Percentiles rank a stretch among this genome's conserved stretches.
These are phyloP conservation scores for Globisporangium paddicum DNA, from an alignment of 352 stramenopile genomes.

Conservation along the genomic window DNA sequence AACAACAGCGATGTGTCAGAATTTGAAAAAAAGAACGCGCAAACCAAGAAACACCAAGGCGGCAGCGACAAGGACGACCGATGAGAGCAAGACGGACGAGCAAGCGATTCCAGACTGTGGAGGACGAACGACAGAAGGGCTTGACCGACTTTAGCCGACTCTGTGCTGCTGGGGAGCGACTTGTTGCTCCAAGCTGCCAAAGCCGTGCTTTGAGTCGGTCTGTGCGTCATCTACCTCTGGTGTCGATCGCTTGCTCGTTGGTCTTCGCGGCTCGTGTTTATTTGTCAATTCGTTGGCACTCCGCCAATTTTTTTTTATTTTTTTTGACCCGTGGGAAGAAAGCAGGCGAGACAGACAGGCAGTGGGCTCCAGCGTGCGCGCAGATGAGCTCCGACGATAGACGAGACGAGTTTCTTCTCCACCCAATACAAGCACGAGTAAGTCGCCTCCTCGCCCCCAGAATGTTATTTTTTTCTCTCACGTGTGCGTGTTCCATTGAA, in stretches of 20 bases:
- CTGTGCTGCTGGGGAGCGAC: neutral
- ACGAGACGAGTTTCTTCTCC: neutral
- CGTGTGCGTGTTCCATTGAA: neutral
- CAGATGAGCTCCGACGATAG: neutral
- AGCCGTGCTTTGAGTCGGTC: neutral
- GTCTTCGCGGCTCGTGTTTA: neutral
- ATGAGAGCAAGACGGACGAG: neutral
- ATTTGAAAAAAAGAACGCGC: conserved; percentile 4
- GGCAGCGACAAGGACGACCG: neutral
- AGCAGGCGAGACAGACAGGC: conserved; percentile 3
- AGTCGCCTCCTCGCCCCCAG: neutral
- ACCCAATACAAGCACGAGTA: conserved; percentile 1
- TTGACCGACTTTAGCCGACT: neutral
- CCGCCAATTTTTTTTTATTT: conserved; percentile 11
- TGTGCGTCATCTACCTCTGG: neutral
- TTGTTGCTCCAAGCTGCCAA: neutral
- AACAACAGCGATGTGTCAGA: conserved; percentile 2
- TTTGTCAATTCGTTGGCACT: conserved; percentile 7
- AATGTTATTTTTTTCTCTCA: neutral
- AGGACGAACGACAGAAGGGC: neutral
- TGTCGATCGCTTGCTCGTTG: neutral
- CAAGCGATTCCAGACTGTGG: neutral
- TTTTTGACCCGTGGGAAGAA: conserved; percentile 13
- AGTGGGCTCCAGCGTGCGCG: neutral
- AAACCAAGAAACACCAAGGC: conserved; percentile 7